A percentile compares a stretch with the other conserved stretches of the same genome.
These are phyloP conservation scores for Apiospora saccharicola DNA, from an alignment of 2,329 filamentous ascomycete species.

Conservation along the genomic window DNA sequence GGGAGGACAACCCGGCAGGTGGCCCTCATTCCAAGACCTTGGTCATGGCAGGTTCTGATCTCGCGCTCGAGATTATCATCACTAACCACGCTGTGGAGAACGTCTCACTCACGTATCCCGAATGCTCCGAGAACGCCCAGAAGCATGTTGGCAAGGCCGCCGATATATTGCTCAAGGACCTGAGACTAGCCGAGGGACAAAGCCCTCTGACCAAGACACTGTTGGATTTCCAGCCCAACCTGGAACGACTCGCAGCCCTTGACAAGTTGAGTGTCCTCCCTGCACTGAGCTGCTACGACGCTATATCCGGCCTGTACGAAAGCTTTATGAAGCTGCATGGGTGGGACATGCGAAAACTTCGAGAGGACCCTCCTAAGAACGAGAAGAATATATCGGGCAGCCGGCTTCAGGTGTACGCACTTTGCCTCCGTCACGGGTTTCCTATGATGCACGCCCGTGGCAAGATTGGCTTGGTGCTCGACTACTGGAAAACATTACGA, in stretches of 20 bases:
- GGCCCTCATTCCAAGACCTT: slow-evolving; percentile 61
- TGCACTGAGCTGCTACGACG: slow-evolving; percentile 78
- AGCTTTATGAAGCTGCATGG: slow-evolving; percentile 74
- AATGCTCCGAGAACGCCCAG: slow-evolving; percentile 63
- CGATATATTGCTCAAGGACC: slow-evolving; percentile 69
- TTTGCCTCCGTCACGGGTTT: slow-evolving; percentile 74
- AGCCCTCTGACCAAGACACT: slow-evolving; percentile 74
- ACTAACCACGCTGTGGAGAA: slow-evolving; percentile 67
- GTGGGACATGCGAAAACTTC: slow-evolving; percentile 70
- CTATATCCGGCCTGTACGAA: slow-evolving; percentile 75
- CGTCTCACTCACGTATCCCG: slow-evolving; percentile 69
- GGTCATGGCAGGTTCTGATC: slow-evolving; percentile 67
- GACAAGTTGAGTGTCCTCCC: slow-evolving; percentile 76
- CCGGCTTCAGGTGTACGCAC: slow-evolving; percentile 59
- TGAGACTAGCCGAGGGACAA: slow-evolving; percentile 66
- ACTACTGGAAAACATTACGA: slow-evolving; percentile 78
- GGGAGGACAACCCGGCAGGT: slow-evolving; percentile 59
- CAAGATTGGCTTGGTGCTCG: slow-evolving; percentile 73
- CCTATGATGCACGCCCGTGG: slow-evolving; percentile 75
- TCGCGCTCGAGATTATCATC: slow-evolving; percentile 68
- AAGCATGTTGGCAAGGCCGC: slow-evolving; percentile 68
- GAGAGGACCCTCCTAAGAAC: slow-evolving; percentile 53
- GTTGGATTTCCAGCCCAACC: slow-evolving; percentile 73
- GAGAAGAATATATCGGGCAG: slow-evolving; percentile 30
- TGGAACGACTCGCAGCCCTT: slow-evolving; percentile 72